Percentiles rank a stretch among this genome's conserved stretches.
phyloP scores from a whole-genome alignment of 2,329 filamentous ascomycete species.

The Mycocentrospora acerina region DNA sequence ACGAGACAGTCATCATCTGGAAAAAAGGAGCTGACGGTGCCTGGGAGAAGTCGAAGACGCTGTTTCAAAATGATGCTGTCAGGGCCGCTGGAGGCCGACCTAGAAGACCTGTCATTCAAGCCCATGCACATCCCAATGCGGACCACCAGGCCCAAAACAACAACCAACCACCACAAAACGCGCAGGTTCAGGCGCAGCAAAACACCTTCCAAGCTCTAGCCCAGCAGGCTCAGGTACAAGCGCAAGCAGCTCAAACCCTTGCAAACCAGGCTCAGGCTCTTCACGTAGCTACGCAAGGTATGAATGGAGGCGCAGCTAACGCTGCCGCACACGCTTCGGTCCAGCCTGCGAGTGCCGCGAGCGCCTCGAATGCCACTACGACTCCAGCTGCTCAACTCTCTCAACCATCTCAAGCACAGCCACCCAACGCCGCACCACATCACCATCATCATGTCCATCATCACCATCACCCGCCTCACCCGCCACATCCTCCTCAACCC shows the following conservation, averaged over 20 bases:
- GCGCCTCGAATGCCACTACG: no score
- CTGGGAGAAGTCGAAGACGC: slow-evolving; percentile 76
- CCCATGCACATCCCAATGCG: slow-evolving; percentile 18
- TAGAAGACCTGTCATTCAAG: slow-evolving; percentile 28
- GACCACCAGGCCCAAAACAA: slow-evolving; percentile 18
- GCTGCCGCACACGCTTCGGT: slow-evolving; percentile 9
- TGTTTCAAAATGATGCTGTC: slow-evolving; percentile 71
- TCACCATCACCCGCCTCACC: slow-evolving; percentile 28
- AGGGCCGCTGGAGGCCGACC: slow-evolving; percentile 49
- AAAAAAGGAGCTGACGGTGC: slow-evolving; percentile 79
- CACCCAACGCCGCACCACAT: slow-evolving; percentile 10
- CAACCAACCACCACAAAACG: slow-evolving; percentile 12
- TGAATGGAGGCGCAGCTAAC: slow-evolving; percentile 13
- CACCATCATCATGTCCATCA: slow-evolving; percentile 15
- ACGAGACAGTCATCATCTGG: slow-evolving; percentile 96
- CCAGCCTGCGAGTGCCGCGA: background rate
- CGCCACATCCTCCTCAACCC: slow-evolving; percentile 34
- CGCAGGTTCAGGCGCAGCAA: slow-evolving; percentile 17
- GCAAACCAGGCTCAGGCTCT: slow-evolving; percentile 39
- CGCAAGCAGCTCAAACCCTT: slow-evolving; percentile 36
- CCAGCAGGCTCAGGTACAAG: slow-evolving; percentile 41
- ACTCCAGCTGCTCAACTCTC: no score
- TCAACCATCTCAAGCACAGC: slow-evolving; percentile 6
- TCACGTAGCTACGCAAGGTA: slow-evolving; percentile 35
- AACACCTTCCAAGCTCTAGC: slow-evolving; percentile 37